These are phyloP conservation scores for Neurospora sp. DNA, from an alignment of 495 filamentous ascomycete genomes.

Conservation along the genomic window DNA sequence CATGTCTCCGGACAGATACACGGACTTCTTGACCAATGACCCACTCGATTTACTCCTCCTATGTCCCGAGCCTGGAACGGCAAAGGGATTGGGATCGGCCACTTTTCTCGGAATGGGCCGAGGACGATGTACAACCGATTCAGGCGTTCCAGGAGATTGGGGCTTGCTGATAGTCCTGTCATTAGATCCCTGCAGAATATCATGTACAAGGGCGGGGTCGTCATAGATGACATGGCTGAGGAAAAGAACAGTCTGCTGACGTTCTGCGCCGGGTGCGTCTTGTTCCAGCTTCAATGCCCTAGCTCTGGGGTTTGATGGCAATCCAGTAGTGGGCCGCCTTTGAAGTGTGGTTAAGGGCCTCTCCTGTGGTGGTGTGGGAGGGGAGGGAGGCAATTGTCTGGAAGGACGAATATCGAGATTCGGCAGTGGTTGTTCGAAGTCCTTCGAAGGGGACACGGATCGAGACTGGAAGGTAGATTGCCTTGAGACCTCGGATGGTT, in stretches of 20 bases:
- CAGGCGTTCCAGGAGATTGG: slow-evolving; percentile 11
- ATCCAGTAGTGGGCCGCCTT: slow-evolving; percentile 35
- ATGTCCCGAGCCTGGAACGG: slow-evolving; percentile 11
- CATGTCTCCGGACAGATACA: slow-evolving; percentile 17
- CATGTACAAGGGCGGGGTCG: slow-evolving; percentile 33
- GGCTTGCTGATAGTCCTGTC: slow-evolving; percentile 14
- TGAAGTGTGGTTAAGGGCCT: slow-evolving; percentile 32
- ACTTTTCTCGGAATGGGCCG: slow-evolving; percentile 40
- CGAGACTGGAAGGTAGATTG: not conserved
- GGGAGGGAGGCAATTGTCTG: slow-evolving; percentile 20
- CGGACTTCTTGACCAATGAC: slow-evolving; percentile 33
- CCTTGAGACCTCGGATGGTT: not conserved
- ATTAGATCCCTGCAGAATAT: slow-evolving; percentile 33
- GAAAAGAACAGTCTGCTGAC: slow-evolving; percentile 41
- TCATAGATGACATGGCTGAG: slow-evolving; percentile 43
- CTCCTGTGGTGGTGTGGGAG: slow-evolving; percentile 21
- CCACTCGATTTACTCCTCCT: slow-evolving; percentile 35
- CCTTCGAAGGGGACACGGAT: not conserved
- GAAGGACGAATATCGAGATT: slow-evolving; percentile 24
- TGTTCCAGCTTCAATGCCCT: slow-evolving; percentile 25
- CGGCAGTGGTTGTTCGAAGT: not conserved
- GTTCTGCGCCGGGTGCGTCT: slow-evolving; percentile 16
- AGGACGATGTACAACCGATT: slow-evolving; percentile 40
- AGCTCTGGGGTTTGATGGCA: slow-evolving; percentile 40
- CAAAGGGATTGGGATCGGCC: slow-evolving; percentile 25